These are phyloP conservation scores for Coemansia aciculifera DNA, from an alignment of 192 early-diverging fungal species.

Conservation along the genomic window DNA sequence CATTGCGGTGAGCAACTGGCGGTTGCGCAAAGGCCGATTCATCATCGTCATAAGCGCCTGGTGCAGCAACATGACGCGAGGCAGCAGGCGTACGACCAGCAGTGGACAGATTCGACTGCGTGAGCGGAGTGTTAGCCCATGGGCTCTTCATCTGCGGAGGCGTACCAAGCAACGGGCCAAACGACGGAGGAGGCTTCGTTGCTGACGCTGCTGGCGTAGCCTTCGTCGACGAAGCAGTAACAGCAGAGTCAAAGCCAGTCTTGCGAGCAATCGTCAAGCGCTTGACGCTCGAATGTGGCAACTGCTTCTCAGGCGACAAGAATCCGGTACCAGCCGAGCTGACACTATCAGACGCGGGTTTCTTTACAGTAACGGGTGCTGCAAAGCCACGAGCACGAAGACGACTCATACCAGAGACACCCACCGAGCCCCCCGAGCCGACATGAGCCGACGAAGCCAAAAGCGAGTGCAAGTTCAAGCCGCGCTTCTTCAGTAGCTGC, in stretches of 20 bases:
- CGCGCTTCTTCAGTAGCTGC: conserved; percentile 61
- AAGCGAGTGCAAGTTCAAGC: conserved; percentile 64
- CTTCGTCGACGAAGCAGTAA: not conserved
- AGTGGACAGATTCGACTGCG: not conserved
- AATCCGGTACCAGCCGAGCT: conserved; percentile 49
- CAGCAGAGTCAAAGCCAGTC: conserved; percentile 27
- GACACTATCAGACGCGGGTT: conserved; percentile 23
- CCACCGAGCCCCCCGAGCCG: conserved; percentile 19
- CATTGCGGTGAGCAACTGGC: not conserved
- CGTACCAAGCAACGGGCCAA: not conserved
- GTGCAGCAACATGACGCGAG: not conserved
- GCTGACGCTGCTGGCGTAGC: conserved; percentile 12
- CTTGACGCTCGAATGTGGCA: conserved; percentile 71
- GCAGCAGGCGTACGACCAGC: conserved; percentile 2
- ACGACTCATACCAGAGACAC: not conserved
- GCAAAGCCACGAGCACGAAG: conserved; percentile 63
- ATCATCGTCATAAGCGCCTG: not conserved
- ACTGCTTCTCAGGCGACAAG: conserved; percentile 65
- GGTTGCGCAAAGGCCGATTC: not conserved
- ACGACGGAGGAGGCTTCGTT: not conserved
- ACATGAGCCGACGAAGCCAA: conserved; percentile 71
- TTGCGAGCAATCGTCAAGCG: conserved; percentile 64
- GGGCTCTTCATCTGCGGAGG: conserved; percentile 20
- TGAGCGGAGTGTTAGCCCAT: conserved; percentile 18
- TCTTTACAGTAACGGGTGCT: conserved; percentile 34